A percentile compares a stretch with the other conserved stretches of the same genome.
phyloP scores from a whole-genome alignment of 2,329 filamentous ascomycete genomes.

The Ceratocystis alfenasii region DNA sequence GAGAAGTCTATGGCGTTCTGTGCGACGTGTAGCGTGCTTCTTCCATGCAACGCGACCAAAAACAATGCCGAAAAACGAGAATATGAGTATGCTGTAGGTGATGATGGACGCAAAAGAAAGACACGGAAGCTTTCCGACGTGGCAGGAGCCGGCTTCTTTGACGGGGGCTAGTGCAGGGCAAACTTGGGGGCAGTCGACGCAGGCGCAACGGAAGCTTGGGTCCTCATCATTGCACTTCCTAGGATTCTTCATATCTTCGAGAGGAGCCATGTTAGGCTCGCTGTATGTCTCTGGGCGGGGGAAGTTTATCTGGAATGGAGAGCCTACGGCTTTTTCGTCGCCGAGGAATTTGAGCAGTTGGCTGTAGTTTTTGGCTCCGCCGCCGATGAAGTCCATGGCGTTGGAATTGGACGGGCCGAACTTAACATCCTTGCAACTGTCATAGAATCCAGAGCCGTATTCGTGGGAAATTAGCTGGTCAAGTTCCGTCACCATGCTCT shows the following conservation, averaged over 20 bases:
- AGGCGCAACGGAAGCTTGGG: slow-evolving; percentile 76
- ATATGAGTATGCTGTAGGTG: slow-evolving; percentile 64
- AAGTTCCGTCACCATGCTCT: slow-evolving; percentile 61
- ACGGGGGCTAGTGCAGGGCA: slow-evolving; percentile 74
- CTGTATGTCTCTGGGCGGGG: slow-evolving; percentile 35
- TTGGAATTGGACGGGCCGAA: slow-evolving; percentile 88
- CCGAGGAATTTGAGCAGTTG: slow-evolving; percentile 85
- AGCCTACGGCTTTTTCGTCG: slow-evolving; percentile 80
- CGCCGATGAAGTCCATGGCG: slow-evolving; percentile 92
- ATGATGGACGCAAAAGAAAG: slow-evolving; percentile 87
- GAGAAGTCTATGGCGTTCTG: slow-evolving; percentile 72
- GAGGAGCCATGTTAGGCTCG: slow-evolving; percentile 57
- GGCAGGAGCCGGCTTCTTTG: slow-evolving; percentile 56
- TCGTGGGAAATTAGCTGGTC: slow-evolving; percentile 77
- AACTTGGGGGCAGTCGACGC: slow-evolving; percentile 78
- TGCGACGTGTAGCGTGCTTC: slow-evolving; percentile 60
- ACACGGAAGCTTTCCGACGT: slow-evolving; percentile 80
- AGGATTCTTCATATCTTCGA: slow-evolving; percentile 49
- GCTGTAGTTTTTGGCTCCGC: slow-evolving; percentile 80
- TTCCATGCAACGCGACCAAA: slow-evolving; percentile 65
- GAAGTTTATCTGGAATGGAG: slow-evolving; percentile 97
- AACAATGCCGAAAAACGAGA: slow-evolving; percentile 52
- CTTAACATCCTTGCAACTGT: slow-evolving; percentile 98
- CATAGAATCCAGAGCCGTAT: slow-evolving; percentile 79
- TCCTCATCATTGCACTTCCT: slow-evolving; percentile 88